A percentile compares a stretch with the other conserved stretches of the same genome.
Evolutionary conservation across 306 rosid genomes (phyloP).

Genomic region (Rosa multiflora): DNA sequence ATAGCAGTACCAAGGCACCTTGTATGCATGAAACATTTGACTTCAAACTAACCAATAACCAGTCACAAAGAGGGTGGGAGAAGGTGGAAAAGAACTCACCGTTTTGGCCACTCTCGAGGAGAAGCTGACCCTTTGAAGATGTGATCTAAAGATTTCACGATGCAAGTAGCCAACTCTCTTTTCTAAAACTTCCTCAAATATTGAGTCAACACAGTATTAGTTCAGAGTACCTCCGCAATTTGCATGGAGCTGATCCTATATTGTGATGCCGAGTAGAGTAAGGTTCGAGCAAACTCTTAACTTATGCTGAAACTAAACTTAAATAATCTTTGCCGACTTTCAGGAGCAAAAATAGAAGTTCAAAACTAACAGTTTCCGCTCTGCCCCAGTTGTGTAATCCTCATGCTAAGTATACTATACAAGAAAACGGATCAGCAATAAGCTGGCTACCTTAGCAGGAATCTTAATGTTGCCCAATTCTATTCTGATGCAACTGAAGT

Average conservation of each 20-base stretch:
- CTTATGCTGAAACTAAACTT: background rate
- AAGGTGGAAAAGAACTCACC: background rate
- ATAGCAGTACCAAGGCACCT: too few relatives aligned
- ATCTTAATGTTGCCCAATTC: background rate
- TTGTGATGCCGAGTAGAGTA: background rate
- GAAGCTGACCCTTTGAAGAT: background rate
- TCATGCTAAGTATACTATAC: too few relatives aligned
- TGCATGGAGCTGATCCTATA: background rate
- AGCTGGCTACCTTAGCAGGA: background rate
- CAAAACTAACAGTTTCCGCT: background rate
- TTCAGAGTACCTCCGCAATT: background rate
- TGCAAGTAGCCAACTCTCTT: background rate
- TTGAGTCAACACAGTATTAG: background rate
- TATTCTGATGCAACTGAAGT: background rate
- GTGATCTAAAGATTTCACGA: background rate
- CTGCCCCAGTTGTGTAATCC: background rate
- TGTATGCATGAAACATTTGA: background rate
- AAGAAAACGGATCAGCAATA: background rate
- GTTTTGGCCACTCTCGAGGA: background rate
- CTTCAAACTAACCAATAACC: background rate
- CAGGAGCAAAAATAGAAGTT: background rate
- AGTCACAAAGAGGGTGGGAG: background rate
- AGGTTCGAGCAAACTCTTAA: background rate
- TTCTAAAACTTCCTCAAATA: background rate
- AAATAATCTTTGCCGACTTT: background rate